phyloP scores from a whole-genome alignment of 768 basidiomycete species.

The Fomitopsis serialis region DNA sequence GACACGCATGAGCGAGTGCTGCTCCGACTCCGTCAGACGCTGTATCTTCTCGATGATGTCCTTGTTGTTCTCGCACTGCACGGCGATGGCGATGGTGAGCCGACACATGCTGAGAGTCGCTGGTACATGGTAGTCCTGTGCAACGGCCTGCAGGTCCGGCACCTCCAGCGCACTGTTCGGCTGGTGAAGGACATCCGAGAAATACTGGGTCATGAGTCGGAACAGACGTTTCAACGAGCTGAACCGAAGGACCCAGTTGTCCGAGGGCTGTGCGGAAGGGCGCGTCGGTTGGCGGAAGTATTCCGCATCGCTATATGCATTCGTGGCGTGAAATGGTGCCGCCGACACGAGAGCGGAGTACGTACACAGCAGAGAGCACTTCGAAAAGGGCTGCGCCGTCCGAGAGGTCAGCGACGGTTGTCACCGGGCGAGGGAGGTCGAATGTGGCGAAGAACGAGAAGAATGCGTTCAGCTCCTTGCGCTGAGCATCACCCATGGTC shows the following conservation, averaged over 20 bases:
- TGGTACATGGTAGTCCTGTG: constrained; percentile 62
- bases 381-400: constrained; percentile 77
- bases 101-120: constrained; percentile 75
- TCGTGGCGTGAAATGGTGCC: not conserved
- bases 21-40: constrained; percentile 72
- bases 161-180: constrained; percentile 75
- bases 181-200: constrained; percentile 77
- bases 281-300: constrained; percentile 69
- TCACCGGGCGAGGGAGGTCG: constrained; percentile 56
- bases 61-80: constrained; percentile 86
- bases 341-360: constrained; percentile 1
- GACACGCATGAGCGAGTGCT: constrained; percentile 87
- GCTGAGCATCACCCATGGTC: constrained; percentile 27
- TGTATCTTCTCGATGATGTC: constrained; percentile 89
- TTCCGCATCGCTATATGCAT: constrained; percentile 55
- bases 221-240: constrained; percentile 80
- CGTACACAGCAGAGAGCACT: constrained; percentile 73
- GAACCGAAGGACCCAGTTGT: constrained; percentile 89
- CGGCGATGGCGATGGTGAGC: constrained; percentile 78
- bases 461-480: constrained; percentile 75
- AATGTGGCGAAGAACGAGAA: constrained; percentile 77
- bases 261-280: constrained; percentile 56
- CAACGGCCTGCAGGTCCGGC: constrained; percentile 82
- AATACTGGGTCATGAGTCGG: constrained; percentile 85
- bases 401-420: constrained; percentile 63